phyloP scores from a whole-genome alignment of 192 early-diverging fungal species.

The Mortierella hygrophila region DNA sequence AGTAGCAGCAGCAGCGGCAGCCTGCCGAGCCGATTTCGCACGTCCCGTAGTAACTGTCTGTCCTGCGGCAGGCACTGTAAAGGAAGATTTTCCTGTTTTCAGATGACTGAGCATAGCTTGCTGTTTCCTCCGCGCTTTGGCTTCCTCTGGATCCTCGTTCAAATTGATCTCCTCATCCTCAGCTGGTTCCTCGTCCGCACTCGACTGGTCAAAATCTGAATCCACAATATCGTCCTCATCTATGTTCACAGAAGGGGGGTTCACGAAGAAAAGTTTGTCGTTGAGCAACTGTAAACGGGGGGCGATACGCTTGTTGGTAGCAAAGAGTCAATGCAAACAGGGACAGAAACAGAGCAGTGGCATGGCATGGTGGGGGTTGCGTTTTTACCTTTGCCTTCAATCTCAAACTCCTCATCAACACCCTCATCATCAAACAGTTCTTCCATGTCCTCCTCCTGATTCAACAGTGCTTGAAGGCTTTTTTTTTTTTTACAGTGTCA shows the following conservation, averaged over 20 bases:
- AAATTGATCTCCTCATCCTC: slow-evolving; percentile 54
- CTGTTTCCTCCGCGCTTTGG: slow-evolving; percentile 49
- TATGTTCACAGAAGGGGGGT: neutral
- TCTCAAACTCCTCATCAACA: slow-evolving; percentile 63
- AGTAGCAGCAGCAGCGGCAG: neutral
- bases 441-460: slow-evolving; percentile 68
- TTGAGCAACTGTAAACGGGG: neutral
- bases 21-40: slow-evolving; percentile 21
- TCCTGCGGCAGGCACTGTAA: slow-evolving; percentile 9
- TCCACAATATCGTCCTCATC: slow-evolving; percentile 65
- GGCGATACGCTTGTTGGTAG: neutral
- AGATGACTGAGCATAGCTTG: slow-evolving; percentile 43
- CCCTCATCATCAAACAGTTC: slow-evolving; percentile 66
- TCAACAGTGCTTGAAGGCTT: slow-evolving; percentile 65
- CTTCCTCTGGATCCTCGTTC: slow-evolving; percentile 53
- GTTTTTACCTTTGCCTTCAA: slow-evolving; percentile 49
- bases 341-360: neutral
- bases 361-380: neutral
- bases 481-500: slow-evolving; percentile 16
- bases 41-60: neutral
- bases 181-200: slow-evolving; percentile 60
- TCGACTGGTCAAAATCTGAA: slow-evolving; percentile 68
- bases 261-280: neutral
- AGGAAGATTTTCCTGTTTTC: slow-evolving; percentile 37
- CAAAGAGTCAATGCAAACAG: neutral